Percentiles rank a stretch among this genome's conserved stretches.
phyloP scores from a whole-genome alignment of 2,329 filamentous ascomycete species.

The Cercospora brassicicola region DNA sequence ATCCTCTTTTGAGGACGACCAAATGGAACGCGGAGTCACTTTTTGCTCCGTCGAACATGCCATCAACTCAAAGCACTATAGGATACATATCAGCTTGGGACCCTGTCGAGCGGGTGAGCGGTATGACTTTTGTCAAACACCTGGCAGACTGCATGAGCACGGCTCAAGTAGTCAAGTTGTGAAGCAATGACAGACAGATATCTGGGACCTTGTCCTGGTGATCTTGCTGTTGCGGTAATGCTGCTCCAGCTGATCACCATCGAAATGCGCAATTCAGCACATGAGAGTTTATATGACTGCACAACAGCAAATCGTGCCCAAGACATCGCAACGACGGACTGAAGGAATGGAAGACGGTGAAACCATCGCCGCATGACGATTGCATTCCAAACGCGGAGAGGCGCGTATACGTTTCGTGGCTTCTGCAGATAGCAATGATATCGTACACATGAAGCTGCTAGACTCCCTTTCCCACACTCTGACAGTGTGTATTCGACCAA shows the following conservation, averaged over 20 bases:
- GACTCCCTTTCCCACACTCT: background rate
- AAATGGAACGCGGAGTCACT: background rate
- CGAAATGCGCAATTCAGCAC: no score
- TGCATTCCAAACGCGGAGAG: conserved; percentile 1
- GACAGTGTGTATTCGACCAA: background rate
- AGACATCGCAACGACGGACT: background rate
- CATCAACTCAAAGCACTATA: background rate
- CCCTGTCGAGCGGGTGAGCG: background rate
- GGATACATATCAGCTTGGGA: background rate
- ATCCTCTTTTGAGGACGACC: background rate
- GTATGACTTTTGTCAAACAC: background rate
- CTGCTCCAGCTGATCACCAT: no score
- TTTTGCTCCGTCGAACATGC: background rate
- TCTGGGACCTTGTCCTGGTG: no score
- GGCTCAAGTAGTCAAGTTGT: background rate
- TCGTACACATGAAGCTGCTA: background rate
- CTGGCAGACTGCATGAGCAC: no score
- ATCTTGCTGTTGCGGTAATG: no score
- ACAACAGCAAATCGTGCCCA: background rate
- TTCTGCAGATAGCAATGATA: conserved; percentile 11
- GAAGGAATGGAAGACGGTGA: background rate
- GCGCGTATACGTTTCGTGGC: conserved; percentile 4
- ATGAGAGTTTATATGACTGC: background rate
- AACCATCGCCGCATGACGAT: background rate
- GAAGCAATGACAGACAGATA: background rate